These are phyloP conservation scores for Moringa oleifera DNA, from an alignment of 345 rosid species.

Conservation along the genomic window DNA sequence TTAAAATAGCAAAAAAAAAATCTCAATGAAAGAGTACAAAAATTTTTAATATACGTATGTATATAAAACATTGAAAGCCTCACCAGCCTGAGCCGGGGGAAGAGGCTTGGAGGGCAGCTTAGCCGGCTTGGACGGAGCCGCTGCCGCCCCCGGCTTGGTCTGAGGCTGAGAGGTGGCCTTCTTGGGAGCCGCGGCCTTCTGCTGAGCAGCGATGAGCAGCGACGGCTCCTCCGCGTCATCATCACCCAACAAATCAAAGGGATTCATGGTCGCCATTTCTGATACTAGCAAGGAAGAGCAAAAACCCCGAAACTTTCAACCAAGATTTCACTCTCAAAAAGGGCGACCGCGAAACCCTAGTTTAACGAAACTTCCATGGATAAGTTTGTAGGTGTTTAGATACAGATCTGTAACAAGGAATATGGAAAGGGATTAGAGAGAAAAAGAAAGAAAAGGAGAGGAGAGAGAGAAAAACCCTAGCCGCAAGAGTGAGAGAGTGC, in stretches of 20 bases:
- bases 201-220: conserved; percentile 50
- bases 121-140: conserved; percentile 40
- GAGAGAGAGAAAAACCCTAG: conserved; percentile 30
- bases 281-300: background rate
- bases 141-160: conserved; percentile 19
- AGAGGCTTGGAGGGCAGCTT: conserved; percentile 67
- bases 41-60: too few species aligned
- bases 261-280: conserved; percentile 77
- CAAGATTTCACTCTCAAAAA: background rate
- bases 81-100: conserved; percentile 85
- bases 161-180: conserved; percentile 23
- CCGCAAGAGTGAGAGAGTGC: conserved; percentile 21
- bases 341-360: conserved; percentile 29
- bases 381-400: background rate
- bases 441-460: background rate
- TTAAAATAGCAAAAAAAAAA: background rate
- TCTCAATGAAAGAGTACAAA: background rate
- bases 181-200: conserved; percentile 34
- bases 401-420: conserved; percentile 13
- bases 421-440: background rate
- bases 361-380: conserved; percentile 25
- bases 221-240: conserved; percentile 73
- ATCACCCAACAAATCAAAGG: conserved; percentile 71
- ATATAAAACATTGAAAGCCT: too few species aligned
- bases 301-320: background rate